Conservation (phyloP, 2,329 filamentous ascomycete species). For the Juglanconis sp. region DNA sequence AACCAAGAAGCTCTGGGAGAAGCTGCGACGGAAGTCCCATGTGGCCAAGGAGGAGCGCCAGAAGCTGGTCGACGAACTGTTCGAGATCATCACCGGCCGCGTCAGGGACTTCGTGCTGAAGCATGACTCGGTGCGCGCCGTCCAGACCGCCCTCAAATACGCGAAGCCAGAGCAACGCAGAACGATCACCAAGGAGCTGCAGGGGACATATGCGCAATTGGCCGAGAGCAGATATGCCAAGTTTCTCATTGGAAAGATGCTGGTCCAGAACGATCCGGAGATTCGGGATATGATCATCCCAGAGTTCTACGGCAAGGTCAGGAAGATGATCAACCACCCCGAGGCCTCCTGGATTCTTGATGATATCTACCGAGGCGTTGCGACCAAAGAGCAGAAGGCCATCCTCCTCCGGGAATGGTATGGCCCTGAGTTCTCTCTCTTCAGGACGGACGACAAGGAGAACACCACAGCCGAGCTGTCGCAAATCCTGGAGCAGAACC, state of each 20-base stretch:
- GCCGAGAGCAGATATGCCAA: conserved; percentile 97
- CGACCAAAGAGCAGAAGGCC: conserved; percentile 81
- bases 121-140: conserved; percentile 93
- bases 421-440: conserved; percentile 85
- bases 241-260: conserved; percentile 91
- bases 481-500: conserved; percentile 69
- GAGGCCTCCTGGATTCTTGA: conserved; percentile 98
- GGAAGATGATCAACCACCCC: conserved; percentile 89
- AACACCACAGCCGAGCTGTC: conserved; percentile 66
- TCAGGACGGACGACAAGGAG: conserved; percentile 55
- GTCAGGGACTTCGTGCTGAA: conserved; percentile 97
- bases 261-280: conserved; percentile 86
- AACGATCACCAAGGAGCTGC: conserved; percentile 81
- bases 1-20: conserved; percentile 97
- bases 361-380: conserved; percentile 88
- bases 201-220: conserved; percentile 77
- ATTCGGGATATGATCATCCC: conserved; percentile 85
- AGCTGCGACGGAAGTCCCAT: conserved; percentile 86
- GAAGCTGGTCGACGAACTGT: conserved; percentile 83
- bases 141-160: conserved; percentile 97
- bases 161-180: conserved; percentile 79
- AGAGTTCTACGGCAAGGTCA: conserved; percentile 92
- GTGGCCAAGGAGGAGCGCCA: conserved; percentile 87
- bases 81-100: conserved; percentile 83
- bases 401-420: conserved; percentile 92